Conservation (phyloP, 148 eudicot species). For the Chenopodium album region DNA sequence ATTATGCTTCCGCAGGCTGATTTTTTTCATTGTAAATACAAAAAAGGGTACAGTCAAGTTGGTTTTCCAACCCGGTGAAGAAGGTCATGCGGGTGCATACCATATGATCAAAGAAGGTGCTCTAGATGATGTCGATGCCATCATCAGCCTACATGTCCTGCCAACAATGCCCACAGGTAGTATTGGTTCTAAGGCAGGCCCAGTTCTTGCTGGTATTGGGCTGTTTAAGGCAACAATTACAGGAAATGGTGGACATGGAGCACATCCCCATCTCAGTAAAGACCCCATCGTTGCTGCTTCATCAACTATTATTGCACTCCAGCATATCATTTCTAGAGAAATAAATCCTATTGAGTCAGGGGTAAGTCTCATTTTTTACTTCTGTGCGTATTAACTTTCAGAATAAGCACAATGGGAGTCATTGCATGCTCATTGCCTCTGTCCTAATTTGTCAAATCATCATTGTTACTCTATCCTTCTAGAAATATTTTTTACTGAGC, state of each 20-base stretch:
- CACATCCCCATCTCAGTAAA: constrained; percentile 54
- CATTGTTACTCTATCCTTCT: not conserved
- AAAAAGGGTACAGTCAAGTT: constrained; percentile 65
- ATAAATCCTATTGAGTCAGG: constrained; percentile 63
- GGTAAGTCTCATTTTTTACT: constrained; percentile 25
- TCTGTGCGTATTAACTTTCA: not conserved
- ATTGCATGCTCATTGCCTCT: not conserved
- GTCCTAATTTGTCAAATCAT: not conserved
- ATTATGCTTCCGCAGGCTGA: not conserved
- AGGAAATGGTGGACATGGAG: constrained; percentile 69
- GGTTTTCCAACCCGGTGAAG: constrained; percentile 85
- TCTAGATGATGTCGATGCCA: constrained; percentile 51
- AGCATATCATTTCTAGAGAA: constrained; percentile 69
- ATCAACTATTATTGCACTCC: constrained; percentile 50
- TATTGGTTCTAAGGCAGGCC: constrained; percentile 51
- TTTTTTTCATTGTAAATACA: constrained; percentile 1
- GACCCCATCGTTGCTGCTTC: constrained; percentile 65
- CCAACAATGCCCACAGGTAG: constrained; percentile 49
- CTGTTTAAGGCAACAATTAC: constrained; percentile 46
- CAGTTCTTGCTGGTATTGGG: constrained; percentile 62
- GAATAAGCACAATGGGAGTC: not conserved
- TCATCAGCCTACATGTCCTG: constrained; percentile 51
- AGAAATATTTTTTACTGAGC: not conserved
- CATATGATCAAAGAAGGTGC: constrained; percentile 58
- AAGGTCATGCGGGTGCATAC: constrained; percentile 67